A percentile compares a stretch with the other conserved stretches of the same genome.
phyloP scores from a whole-genome alignment of 371 early-diverging fungal genomes.

The Actinomucor elegans region DNA sequence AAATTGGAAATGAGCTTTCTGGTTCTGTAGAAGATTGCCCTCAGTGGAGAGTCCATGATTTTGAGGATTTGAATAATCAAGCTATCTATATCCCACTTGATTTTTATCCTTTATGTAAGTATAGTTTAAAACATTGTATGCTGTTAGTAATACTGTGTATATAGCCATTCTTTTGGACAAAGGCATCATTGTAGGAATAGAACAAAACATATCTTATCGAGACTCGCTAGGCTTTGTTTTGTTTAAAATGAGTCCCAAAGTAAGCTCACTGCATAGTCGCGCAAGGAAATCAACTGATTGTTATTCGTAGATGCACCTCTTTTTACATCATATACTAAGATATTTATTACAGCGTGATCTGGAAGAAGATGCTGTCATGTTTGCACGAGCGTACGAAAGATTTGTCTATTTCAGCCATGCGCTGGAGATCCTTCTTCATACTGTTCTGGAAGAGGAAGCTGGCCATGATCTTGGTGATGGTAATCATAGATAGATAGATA shows the following conservation, averaged over 20 bases:
- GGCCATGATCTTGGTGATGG: constrained; percentile 35
- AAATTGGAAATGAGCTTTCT: constrained; percentile 28
- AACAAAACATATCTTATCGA: constrained; percentile 62
- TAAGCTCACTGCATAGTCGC: constrained; percentile 16
- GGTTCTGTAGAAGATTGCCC: not conserved
- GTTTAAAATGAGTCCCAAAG: constrained; percentile 72
- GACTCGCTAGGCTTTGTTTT: constrained; percentile 59
- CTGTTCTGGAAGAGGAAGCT: constrained; percentile 80
- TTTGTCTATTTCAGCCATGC: constrained; percentile 83
- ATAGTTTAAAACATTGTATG: not conserved
- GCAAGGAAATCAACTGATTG: not conserved
- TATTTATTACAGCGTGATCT: constrained; percentile 54
- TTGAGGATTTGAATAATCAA: constrained; percentile 27
- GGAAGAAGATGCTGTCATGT: constrained; percentile 60
- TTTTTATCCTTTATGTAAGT: constrained; percentile 78
- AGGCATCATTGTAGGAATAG: constrained; percentile 80
- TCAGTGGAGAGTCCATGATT: constrained; percentile 42
- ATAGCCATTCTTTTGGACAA: constrained; percentile 73
- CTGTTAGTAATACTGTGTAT: not conserved
- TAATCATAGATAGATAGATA: constrained; percentile 7
- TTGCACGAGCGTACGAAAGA: constrained; percentile 67
- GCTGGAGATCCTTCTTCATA: constrained; percentile 82
- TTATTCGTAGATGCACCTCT: constrained; percentile 77
- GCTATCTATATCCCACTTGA: constrained; percentile 66
- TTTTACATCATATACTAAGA: constrained; percentile 71